These are phyloP conservation scores for Talaromyces atroroseus DNA, from an alignment of 2,329 filamentous ascomycete genomes.

Conservation along the genomic window DNA sequence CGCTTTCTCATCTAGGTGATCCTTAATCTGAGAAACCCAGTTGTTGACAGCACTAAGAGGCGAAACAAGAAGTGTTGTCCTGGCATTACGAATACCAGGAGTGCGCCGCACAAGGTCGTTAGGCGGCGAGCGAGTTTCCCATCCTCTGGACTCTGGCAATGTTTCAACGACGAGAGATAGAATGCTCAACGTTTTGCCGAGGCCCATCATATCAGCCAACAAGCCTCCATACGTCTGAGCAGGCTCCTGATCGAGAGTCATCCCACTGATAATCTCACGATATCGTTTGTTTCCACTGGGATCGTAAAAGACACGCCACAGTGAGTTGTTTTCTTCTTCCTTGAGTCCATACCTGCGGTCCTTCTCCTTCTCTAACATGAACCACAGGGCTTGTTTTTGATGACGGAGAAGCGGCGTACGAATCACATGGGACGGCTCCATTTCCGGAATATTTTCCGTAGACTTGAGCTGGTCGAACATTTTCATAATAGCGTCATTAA, in stretches of 20 bases:
- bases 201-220: conserved; percentile 79
- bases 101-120: conserved; percentile 25
- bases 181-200: conserved; percentile 83
- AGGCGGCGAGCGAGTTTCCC: conserved; percentile 52
- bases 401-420: conserved; percentile 69
- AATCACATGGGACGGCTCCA: conserved; percentile 59
- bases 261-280: conserved; percentile 79
- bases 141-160: conserved; percentile 56
- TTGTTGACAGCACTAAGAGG: conserved; percentile 89
- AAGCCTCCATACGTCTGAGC: conserved; percentile 67
- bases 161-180: conserved; percentile 70
- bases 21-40: conserved; percentile 87
- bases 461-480: conserved; percentile 82
- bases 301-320: conserved; percentile 65
- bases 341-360: conserved; percentile 54
- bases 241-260: conserved; percentile 55
- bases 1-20: conserved; percentile 63
- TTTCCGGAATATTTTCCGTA: conserved; percentile 67
- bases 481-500: conserved; percentile 73
- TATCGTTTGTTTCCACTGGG: conserved; percentile 58
- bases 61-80: conserved; percentile 78
- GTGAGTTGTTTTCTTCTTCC: conserved; percentile 61
- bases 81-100: conserved; percentile 56
- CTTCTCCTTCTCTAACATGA: conserved; percentile 75
- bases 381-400: conserved; percentile 84